Percentiles rank a stretch among this genome's conserved stretches.
phyloP scores from a whole-genome alignment of 75 land plant species.

The Picea glauca region DNA sequence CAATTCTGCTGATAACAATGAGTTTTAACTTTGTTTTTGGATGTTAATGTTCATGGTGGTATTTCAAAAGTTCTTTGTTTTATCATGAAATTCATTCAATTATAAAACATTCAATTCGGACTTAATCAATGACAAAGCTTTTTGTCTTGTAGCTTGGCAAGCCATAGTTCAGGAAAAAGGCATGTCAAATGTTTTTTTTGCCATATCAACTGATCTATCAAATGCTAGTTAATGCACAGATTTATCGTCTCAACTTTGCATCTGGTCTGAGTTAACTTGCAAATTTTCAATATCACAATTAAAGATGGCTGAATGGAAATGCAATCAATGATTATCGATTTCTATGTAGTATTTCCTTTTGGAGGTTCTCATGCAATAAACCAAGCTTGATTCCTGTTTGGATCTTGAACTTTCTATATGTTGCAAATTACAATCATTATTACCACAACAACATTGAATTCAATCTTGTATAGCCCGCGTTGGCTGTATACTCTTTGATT shows the following conservation, averaged over 20 bases:
- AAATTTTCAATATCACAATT: too few relatives aligned
- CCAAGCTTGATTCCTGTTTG: too few relatives aligned
- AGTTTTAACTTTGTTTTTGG: not conserved
- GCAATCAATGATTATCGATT: too few relatives aligned
- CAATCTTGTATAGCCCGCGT: too few relatives aligned
- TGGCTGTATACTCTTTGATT: too few relatives aligned
- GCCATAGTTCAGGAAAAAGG: not conserved
- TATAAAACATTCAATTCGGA: not conserved
- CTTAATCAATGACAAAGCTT: not conserved
- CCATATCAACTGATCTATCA: not conserved
- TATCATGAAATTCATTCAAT: not conserved
- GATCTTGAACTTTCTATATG: too few relatives aligned
- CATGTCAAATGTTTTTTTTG: not conserved
- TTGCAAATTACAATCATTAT: too few relatives aligned
- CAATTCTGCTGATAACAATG: not conserved
- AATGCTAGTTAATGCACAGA: not conserved
- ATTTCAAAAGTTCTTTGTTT: not conserved
- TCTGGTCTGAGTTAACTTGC: not conserved
- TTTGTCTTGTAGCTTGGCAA: not conserved
- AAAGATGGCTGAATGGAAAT: not conserved
- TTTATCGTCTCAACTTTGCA: not conserved
- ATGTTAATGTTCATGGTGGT: not conserved
- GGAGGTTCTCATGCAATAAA: too few relatives aligned
- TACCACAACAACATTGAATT: too few relatives aligned
- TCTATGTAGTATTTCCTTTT: too few relatives aligned